Percentiles rank a stretch among this genome's conserved stretches.
Conservation (phyloP, 805 yeast species). For the Kuraishia molischiana region DNA sequence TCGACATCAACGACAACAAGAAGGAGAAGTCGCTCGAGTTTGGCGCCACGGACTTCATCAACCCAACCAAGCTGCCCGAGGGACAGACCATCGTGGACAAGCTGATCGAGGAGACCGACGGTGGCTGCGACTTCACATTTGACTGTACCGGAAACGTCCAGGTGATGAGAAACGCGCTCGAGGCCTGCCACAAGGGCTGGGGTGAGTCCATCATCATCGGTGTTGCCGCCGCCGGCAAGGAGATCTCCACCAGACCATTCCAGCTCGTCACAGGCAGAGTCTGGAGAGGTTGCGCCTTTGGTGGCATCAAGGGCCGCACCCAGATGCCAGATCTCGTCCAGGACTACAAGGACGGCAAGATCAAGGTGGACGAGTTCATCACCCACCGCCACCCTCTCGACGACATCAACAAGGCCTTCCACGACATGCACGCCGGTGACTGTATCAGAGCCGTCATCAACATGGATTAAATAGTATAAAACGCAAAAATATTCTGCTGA, state of each 20-base stretch:
- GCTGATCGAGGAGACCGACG: constrained; percentile 85
- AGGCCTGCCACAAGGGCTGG: constrained; percentile 99
- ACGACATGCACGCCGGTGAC: constrained; percentile 89
- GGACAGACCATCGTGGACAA: constrained; percentile 74
- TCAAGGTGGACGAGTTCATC: constrained; percentile 91
- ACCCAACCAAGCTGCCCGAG: constrained; percentile 68
- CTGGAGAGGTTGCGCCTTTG: constrained; percentile 99
- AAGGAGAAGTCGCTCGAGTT: constrained; percentile 79
- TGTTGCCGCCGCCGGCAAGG: constrained; percentile 98
- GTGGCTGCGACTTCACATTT: constrained; percentile 93
- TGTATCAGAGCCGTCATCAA: constrained; percentile 81
- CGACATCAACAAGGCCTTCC: constrained; percentile 81
- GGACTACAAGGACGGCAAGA: constrained; percentile 68
- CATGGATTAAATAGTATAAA: constrained; percentile 17
- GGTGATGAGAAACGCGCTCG: constrained; percentile 95
- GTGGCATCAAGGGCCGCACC: constrained; percentile 96
- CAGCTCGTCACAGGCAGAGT: constrained; percentile 98
- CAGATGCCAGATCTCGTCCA: constrained; percentile 89
- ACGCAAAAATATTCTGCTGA: too few relatives aligned
- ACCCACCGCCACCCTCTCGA: constrained; percentile 79
- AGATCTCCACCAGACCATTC: constrained; percentile 95
- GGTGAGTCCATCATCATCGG: constrained; percentile 94
- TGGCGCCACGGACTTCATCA: constrained; percentile 93
- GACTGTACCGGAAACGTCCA: constrained; percentile 96
- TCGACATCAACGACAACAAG: constrained; percentile 81